These are phyloP conservation scores for Suillus clintonianus DNA, from an alignment of 768 basidiomycete species.

Conservation along the genomic window DNA sequence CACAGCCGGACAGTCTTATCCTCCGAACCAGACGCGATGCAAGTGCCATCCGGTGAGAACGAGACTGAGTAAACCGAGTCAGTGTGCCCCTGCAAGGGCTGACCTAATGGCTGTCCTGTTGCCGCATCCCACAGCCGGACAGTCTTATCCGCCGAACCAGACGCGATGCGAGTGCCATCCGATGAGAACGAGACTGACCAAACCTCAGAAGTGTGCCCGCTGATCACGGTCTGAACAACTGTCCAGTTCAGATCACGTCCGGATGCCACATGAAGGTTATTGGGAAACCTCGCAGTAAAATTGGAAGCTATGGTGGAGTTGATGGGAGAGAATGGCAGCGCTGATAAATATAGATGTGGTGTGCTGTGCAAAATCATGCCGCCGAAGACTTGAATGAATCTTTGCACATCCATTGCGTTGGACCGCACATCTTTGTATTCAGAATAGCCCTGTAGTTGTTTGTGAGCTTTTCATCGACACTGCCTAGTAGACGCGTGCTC, in stretches of 20 bases:
- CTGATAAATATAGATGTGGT: slow-evolving; percentile 27
- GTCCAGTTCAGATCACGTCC: slow-evolving; percentile 17
- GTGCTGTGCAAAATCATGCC: slow-evolving; percentile 13
- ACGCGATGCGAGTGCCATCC: background rate
- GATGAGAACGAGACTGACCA: background rate
- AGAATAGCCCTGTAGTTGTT: background rate
- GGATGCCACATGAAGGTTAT: background rate
- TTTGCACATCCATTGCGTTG: slow-evolving; percentile 5
- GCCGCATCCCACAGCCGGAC: background rate
- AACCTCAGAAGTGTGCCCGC: background rate
- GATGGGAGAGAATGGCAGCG: slow-evolving; percentile 21
- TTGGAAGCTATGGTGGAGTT: slow-evolving; percentile 18
- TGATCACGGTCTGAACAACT: slow-evolving; percentile 12
- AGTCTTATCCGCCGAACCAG: background rate
- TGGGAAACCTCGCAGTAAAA: background rate
- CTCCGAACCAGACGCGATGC: background rate
- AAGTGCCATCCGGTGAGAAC: background rate
- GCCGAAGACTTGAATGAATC: slow-evolving; percentile 16
- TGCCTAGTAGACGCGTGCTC: background rate
- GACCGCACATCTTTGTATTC: background rate
- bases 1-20: too few relatives aligned
- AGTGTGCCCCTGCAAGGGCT: background rate
- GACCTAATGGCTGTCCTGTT: background rate
- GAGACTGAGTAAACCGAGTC: background rate
- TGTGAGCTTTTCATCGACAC: background rate